Evolutionary conservation across 805 yeast genomes (phyloP).

Genomic region (Komagataella kurtzmanii): DNA sequence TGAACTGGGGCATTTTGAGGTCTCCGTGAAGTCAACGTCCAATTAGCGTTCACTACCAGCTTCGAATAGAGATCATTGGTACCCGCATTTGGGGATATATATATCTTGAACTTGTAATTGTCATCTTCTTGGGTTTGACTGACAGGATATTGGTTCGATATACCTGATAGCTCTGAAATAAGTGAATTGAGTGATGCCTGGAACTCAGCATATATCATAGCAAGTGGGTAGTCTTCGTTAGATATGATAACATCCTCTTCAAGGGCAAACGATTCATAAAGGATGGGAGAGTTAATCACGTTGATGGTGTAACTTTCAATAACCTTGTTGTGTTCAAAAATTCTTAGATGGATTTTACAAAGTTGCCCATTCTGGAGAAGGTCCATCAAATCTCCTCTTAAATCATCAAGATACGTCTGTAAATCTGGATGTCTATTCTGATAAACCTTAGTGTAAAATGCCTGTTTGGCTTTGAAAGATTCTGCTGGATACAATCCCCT

Average conservation of each 20-base stretch:
- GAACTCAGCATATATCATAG: not conserved
- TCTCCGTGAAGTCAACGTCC: not conserved
- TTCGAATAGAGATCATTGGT: not conserved
- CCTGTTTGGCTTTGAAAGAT: constrained; percentile 3
- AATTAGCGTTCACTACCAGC: not conserved
- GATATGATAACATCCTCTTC: not conserved
- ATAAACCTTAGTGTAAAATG: not conserved
- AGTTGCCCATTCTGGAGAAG: not conserved
- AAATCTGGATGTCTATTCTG: not conserved
- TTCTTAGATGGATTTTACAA: not conserved
- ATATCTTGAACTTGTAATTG: not conserved
- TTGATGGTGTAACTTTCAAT: not conserved
- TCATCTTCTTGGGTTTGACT: not conserved
- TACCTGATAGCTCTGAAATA: not conserved
- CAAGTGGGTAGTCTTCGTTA: not conserved
- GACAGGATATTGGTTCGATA: not conserved
- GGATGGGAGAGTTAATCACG: not conserved
- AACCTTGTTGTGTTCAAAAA: not conserved
- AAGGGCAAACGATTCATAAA: not conserved
- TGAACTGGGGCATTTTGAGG: not conserved
- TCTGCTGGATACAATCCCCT: constrained; percentile 38
- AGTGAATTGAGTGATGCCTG: not conserved
- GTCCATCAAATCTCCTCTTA: not conserved
- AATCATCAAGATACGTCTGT: not conserved
- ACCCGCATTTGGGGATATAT: not conserved